Base-by-base conservation (phyloP, 2,329 filamentous ascomycete genomes). In the Calonectria leucothoes region DNA sequence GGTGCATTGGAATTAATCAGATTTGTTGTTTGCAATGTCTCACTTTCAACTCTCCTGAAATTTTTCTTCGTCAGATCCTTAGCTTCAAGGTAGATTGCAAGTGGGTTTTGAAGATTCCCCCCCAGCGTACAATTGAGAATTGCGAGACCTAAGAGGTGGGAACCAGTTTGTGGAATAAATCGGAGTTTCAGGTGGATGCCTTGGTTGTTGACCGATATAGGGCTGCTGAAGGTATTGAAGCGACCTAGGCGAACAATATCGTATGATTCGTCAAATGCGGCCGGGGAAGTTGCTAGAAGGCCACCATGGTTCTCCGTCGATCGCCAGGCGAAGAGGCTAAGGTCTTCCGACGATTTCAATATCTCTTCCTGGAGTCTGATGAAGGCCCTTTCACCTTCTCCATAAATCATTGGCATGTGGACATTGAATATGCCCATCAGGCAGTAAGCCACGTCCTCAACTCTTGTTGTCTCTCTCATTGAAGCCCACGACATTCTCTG, bases 401-500 rank as follows among this genome's bases (percentile, higher is more conserved):
- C 82, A 5, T 66, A 84, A 0, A 82, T 64, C 23, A 83, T 66
- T 0, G 81, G 80, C 80, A 84, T 83, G 15, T 80, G 80, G 8
- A 84, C 75, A 23, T 70, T 74, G 29, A 82, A 83, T 3, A 84
- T 52, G 1, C 82, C 82, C 14, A 84, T 57, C 6, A 83, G 73
- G 37, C 80, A 81, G 64, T 83, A 83, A 0, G 82, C 81, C 14
- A 70, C 59, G 65, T 84, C 81, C 39, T 82, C 76, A 25, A 42
- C 6, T 14, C 79, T 75, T 0, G 72, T 81, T 4, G 79, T 82
- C 17, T 75, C 23, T 15, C 82, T 73, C 6, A 64, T 42, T 3
- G 82, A 69, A 4, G 80, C 81, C 82, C 82, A 84, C 6, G 77
- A 80, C 81, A 83, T 83, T 51, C 77, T 72, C 49, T 66, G 35